Conservation (phyloP, 805 yeast species). For the Wickerhamomyces tratensis region DNA sequence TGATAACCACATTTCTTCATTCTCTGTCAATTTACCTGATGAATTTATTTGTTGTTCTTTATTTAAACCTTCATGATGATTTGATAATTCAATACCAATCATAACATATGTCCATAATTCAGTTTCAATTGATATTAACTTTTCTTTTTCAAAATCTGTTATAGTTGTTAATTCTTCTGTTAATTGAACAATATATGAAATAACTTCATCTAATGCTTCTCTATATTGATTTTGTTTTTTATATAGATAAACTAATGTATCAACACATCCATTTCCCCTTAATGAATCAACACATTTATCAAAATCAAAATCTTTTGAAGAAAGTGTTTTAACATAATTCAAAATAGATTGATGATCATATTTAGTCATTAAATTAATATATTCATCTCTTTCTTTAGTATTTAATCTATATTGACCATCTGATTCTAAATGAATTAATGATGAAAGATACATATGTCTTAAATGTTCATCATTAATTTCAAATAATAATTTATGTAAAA, state of each 20-base stretch:
- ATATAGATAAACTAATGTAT: slow-evolving; percentile 15
- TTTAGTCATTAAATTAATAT: slow-evolving; percentile 8
- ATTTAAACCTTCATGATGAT: slow-evolving; percentile 7
- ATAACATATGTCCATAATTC: slow-evolving; percentile 26
- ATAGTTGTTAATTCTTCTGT: slow-evolving; percentile 8
- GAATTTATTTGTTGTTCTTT: slow-evolving; percentile 1
- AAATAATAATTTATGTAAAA: slow-evolving; percentile 8
- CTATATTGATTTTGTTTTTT: slow-evolving; percentile 5
- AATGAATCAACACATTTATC: slow-evolving; percentile 15
- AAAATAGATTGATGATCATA: slow-evolving; percentile 9
- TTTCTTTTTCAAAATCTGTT: slow-evolving; percentile 6
- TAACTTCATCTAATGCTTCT: slow-evolving; percentile 16
- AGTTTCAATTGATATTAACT: slow-evolving; percentile 12
- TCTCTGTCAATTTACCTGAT: slow-evolving; percentile 12
- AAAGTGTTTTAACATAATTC: slow-evolving; percentile 13
- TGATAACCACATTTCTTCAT: slow-evolving; percentile 29
- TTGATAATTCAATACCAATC: slow-evolving; percentile 24
- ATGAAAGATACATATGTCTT: slow-evolving; percentile 14
- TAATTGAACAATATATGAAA: slow-evolving; percentile 5
- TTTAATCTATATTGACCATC: slow-evolving; percentile 10
- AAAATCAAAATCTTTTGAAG: slow-evolving; percentile 12
- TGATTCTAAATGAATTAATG: slow-evolving; percentile 12
- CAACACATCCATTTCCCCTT: slow-evolving; percentile 11
- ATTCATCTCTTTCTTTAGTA: slow-evolving; percentile 12
- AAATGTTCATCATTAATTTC: slow-evolving; percentile 11